phyloP scores from a whole-genome alignment of 2,329 filamentous ascomycete genomes.

The Phyllosticta citriasiana region DNA sequence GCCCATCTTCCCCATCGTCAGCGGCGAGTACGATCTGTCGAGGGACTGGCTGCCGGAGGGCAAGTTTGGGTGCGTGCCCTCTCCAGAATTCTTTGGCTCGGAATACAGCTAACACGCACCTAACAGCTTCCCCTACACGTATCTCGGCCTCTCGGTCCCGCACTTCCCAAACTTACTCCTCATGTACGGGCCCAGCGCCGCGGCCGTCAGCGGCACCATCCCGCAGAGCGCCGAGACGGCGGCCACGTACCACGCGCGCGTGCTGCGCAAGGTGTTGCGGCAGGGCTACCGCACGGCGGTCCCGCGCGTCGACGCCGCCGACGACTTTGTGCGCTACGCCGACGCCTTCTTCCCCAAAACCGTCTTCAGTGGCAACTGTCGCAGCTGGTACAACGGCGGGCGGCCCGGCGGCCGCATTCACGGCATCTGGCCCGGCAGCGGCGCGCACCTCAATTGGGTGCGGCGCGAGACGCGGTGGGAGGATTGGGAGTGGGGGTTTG shows the following conservation, averaged over 20 bases:
- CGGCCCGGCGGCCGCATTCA: slow-evolving; percentile 45
- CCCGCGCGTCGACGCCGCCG: slow-evolving; percentile 48
- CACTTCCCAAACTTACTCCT: slow-evolving; percentile 60
- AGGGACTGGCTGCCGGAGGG: slow-evolving; percentile 48
- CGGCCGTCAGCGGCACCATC: slow-evolving; percentile 54
- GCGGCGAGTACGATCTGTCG: slow-evolving; percentile 40
- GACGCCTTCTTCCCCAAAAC: slow-evolving; percentile 43
- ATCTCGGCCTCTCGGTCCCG: slow-evolving; percentile 53
- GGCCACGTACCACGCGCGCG: slow-evolving; percentile 53
- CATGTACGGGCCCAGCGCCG: slow-evolving; percentile 50
- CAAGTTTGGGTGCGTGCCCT: slow-evolving; percentile 33
- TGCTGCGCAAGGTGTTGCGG: slow-evolving; percentile 55
- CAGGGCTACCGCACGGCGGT: slow-evolving; percentile 56
- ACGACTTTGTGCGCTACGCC: slow-evolving; percentile 53
- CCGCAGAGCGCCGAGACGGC: slow-evolving; percentile 59
- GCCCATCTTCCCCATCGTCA: slow-evolving; percentile 51
- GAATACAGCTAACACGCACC: background rate
- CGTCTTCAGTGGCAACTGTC: slow-evolving; percentile 52
- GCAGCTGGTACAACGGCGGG: slow-evolving; percentile 63
- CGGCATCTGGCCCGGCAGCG: slow-evolving; percentile 61
- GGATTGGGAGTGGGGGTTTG: slow-evolving; percentile 45
- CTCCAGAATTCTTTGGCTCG: background rate
- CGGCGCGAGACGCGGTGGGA: slow-evolving; percentile 49
- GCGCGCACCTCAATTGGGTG: slow-evolving; percentile 50
- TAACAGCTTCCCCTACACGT: slow-evolving; percentile 48